These are phyloP conservation scores for Pestalotiopsis sp. DNA, from an alignment of 2,329 filamentous ascomycete species.

Conservation along the genomic window DNA sequence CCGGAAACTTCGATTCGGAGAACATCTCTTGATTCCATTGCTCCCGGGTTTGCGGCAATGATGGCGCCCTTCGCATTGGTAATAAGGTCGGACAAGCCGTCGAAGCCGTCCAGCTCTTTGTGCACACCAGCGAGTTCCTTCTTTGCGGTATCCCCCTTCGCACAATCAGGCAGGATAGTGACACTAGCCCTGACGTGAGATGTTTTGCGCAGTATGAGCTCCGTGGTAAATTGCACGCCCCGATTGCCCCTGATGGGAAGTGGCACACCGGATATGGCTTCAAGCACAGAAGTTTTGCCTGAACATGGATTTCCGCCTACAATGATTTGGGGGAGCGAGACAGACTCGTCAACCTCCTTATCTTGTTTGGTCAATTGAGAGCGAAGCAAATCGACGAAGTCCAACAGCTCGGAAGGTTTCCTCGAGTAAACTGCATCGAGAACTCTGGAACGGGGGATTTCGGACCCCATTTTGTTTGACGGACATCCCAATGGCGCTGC, in stretches of 20 bases:
- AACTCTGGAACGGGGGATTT: constrained; percentile 1
- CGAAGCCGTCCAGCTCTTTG: constrained; percentile 29
- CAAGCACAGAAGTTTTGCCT: constrained; percentile 67
- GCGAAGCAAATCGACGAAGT: constrained; percentile 42
- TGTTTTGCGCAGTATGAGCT: constrained; percentile 58
- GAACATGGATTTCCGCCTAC: constrained; percentile 65
- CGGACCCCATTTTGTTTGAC: not conserved
- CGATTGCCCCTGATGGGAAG: constrained; percentile 62
- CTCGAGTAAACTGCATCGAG: not conserved
- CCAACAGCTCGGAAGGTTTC: constrained; percentile 40
- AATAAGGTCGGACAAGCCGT: constrained; percentile 37
- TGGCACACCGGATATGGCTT: constrained; percentile 63
- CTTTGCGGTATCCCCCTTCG: constrained; percentile 28
- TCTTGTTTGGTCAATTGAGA: constrained; percentile 36
- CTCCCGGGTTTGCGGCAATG: constrained; percentile 43
- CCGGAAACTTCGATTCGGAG: constrained; percentile 52
- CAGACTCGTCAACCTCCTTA: constrained; percentile 18
- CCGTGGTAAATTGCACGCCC: constrained; percentile 66
- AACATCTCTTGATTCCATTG: constrained; percentile 47
- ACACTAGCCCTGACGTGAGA: constrained; percentile 35
- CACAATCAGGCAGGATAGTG: constrained; percentile 37
- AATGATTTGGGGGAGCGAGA: constrained; percentile 51
- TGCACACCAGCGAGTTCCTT: constrained; percentile 23
- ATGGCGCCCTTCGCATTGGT: constrained; percentile 48
- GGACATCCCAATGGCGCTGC: not conserved